Evolutionary conservation across 306 rosid species (phyloP).

Genomic region (Dryas octopetala): DNA sequence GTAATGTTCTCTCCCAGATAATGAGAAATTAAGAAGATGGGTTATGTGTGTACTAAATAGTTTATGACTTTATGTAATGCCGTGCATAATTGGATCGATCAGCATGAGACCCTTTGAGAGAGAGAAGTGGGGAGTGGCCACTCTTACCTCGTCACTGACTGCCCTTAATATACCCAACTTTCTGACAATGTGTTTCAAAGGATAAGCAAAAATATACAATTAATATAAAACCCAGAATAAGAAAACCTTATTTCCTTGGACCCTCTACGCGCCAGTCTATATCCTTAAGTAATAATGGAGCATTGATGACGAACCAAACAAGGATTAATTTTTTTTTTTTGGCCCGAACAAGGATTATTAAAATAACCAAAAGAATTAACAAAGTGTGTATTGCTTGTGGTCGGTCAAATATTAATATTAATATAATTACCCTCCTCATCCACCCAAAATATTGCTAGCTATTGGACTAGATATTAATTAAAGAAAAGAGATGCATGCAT

Average conservation of each 20-base stretch:
- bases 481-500: no score
- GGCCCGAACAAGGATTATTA: background rate
- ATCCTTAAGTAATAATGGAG: conserved; percentile 17
- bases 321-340: background rate
- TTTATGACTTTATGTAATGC: no score
- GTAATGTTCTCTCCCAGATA: no score
- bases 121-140: conserved; percentile 30
- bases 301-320: conserved; percentile 26
- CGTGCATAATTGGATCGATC: no score
- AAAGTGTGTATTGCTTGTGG: conserved; percentile 30
- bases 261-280: background rate
- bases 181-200: conserved; percentile 10
- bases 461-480: no score
- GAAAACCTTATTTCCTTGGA: conserved; percentile 9
- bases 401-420: conserved; percentile 39
- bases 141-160: conserved; percentile 27
- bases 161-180: background rate
- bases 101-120: no score
- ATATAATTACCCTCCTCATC: background rate
- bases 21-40: no score
- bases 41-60: no score
- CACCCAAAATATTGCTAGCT: background rate
- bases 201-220: conserved; percentile 29
- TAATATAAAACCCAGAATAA: background rate
- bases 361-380: conserved; percentile 24